Evolutionary conservation across 139 green algal genomes (phyloP).

Genomic region (Auxenochlorella pyrenoidosa): DNA sequence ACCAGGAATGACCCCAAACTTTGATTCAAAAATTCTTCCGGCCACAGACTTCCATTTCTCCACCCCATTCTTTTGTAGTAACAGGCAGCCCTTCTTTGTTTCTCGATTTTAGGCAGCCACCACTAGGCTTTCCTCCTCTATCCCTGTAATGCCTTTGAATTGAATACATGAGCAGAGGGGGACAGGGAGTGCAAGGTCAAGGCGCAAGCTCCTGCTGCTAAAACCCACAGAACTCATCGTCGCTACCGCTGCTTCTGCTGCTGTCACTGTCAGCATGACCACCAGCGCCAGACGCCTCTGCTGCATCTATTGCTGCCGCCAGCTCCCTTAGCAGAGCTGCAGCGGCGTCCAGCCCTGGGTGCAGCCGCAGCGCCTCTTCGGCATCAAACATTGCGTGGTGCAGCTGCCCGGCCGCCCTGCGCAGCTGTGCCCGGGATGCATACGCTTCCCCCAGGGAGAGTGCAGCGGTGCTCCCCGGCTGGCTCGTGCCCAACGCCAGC

Average conservation of each 20-base stretch:
- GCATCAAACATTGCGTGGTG: slow-evolving; percentile 46
- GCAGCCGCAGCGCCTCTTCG: slow-evolving; percentile 30
- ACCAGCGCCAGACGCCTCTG: neutral
- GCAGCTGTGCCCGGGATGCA: neutral
- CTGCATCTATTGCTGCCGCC: neutral
- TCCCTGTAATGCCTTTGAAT: no score
- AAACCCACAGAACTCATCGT: neutral
- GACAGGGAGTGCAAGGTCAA: no score
- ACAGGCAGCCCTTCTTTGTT: no score
- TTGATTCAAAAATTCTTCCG: no score
- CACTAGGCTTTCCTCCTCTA: no score
- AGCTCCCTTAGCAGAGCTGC: neutral
- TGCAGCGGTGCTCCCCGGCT: neutral
- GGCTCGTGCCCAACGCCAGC: neutral
- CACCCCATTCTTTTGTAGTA: no score
- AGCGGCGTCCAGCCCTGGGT: neutral
- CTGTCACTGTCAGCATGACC: neutral
- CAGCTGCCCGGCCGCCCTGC: neutral
- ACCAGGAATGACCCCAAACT: no score
- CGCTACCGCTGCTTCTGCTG: neutral
- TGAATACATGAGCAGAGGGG: no score
- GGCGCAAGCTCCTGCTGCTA: no score
- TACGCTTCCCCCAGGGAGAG: slow-evolving; percentile 8
- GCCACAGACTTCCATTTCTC: no score
- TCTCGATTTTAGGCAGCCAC: no score